Conservation (phyloP, 495 filamentous ascomycete species). For the Neurospora hispaniola region DNA sequence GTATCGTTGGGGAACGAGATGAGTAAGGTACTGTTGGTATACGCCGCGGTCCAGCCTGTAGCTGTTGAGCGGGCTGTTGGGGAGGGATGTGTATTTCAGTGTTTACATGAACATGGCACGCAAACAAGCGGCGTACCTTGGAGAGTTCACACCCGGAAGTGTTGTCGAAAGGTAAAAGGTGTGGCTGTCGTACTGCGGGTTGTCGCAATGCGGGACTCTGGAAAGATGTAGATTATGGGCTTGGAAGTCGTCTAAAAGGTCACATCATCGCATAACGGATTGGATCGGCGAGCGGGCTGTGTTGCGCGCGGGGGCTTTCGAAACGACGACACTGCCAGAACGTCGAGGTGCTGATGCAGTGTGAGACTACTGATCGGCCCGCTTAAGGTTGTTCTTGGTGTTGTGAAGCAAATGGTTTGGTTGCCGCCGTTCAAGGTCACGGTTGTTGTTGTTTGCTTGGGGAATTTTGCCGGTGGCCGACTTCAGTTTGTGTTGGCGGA, state of each 20-base stretch:
- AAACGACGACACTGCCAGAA: background rate
- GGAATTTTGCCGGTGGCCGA: background rate
- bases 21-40: background rate
- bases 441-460: background rate
- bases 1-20: background rate
- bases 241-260: slow-evolving; percentile 11
- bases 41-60: background rate
- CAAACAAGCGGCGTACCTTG: background rate
- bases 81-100: background rate
- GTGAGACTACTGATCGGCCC: background rate
- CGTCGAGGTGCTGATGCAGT: background rate
- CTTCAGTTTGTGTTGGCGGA: background rate
- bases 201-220: background rate
- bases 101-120: background rate
- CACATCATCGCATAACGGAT: slow-evolving; percentile 23
- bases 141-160: background rate
- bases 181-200: background rate
- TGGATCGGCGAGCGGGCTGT: background rate
- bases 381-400: background rate
- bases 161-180: background rate
- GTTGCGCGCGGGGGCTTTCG: background rate
- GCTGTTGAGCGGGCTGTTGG: background rate
- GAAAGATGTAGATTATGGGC: background rate
- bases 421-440: background rate
- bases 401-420: background rate